phyloP scores from a whole-genome alignment of 768 basidiomycete species.

The Lactifluus hygrophoroides region DNA sequence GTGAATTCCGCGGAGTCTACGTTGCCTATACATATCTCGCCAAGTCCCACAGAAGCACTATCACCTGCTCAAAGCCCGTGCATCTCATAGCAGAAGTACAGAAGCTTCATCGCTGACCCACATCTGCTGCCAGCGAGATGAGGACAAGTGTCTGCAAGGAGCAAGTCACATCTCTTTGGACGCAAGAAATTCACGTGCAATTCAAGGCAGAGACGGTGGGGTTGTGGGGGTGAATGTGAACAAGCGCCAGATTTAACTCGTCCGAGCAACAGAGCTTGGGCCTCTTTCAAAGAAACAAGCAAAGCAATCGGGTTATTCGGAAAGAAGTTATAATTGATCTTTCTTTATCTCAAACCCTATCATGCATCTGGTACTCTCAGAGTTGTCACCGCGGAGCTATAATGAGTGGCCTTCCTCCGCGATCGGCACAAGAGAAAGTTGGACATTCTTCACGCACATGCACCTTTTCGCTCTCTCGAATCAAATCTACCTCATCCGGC shows the following conservation, averaged over 20 bases:
- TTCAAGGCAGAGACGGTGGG: neutral
- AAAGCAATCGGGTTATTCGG: too few relatives aligned
- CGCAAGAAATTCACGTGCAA: neutral
- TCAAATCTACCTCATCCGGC: neutral
- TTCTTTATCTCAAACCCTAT: neutral
- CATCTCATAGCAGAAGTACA: neutral
- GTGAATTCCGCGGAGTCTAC: neutral
- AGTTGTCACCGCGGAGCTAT: too few relatives aligned
- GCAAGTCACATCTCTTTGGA: neutral
- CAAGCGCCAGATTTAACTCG: neutral
- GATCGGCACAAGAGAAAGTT: neutral
- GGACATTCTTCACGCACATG: neutral
- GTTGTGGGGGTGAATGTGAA: neutral
- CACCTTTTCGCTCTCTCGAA: neutral
- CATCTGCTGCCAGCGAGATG: neutral
- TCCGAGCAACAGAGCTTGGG: too few relatives aligned
- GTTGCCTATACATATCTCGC: neutral
- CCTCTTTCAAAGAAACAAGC: too few relatives aligned
- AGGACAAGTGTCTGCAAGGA: neutral
- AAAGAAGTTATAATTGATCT: too few relatives aligned
- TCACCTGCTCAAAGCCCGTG: neutral
- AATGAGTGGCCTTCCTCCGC: neutral
- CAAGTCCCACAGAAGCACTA: neutral
- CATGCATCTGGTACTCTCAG: too few relatives aligned
- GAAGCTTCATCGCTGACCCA: neutral